A percentile compares a stretch with the other conserved stretches of the same genome.
These are phyloP conservation scores for Pulveroboletus sp. DNA, from an alignment of 768 basidiomycete genomes.

Conservation along the genomic window DNA sequence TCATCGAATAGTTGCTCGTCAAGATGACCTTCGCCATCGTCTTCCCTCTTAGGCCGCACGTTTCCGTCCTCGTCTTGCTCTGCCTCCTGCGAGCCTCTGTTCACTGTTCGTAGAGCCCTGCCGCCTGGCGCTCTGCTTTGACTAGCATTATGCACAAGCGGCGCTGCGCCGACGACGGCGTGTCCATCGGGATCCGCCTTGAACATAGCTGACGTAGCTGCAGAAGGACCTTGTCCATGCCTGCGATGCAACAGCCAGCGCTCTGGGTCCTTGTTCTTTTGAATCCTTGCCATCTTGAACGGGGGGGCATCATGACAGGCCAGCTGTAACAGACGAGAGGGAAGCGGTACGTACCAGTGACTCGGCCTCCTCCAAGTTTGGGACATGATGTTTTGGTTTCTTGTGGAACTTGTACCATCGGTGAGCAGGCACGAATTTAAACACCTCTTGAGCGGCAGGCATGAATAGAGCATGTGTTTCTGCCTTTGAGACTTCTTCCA, in stretches of 20 bases:
- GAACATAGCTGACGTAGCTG: constrained; percentile 62
- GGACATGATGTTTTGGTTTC: constrained; percentile 68
- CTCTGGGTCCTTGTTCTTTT: constrained; percentile 72
- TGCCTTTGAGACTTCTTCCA: constrained; percentile 71
- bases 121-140: constrained; percentile 70
- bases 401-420: constrained; percentile 94
- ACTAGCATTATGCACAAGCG: constrained; percentile 44
- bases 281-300: constrained; percentile 37
- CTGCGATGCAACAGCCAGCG: constrained; percentile 63
- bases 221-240: constrained; percentile 54
- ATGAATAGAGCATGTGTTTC: constrained; percentile 80
- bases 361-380: constrained; percentile 63
- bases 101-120: constrained; percentile 59
- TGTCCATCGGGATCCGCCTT: constrained; percentile 57
- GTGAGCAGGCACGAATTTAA: constrained; percentile 84
- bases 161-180: constrained; percentile 36
- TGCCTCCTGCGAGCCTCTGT: constrained; percentile 55
- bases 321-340: not conserved
- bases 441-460: constrained; percentile 74
- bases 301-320: not conserved
- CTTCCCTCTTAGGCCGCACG: constrained; percentile 50
- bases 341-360: constrained; percentile 45
- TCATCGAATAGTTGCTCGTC: constrained; percentile 83
- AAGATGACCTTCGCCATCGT: constrained; percentile 72
- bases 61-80: constrained; percentile 67